These are phyloP conservation scores for Rutstroemia sydowiana DNA, from an alignment of 2,329 filamentous ascomycete species.

Conservation along the genomic window DNA sequence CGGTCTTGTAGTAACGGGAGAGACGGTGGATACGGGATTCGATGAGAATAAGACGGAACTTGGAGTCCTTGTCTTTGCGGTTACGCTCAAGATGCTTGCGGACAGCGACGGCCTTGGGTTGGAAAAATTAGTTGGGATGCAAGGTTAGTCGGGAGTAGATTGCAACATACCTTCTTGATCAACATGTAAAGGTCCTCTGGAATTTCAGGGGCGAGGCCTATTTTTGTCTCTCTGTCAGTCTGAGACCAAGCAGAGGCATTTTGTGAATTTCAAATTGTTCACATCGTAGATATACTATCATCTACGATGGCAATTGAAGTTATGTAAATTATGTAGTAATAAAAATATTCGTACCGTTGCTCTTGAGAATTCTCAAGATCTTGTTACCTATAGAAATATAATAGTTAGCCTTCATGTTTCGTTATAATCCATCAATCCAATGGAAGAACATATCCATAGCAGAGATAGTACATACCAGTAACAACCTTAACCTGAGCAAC, in stretches of 20 bases:
- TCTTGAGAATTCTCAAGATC: conserved; percentile 98
- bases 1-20: conserved; percentile 99
- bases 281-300: conserved; percentile 19
- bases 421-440: not conserved
- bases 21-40: conserved; percentile 99
- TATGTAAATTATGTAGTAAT: conserved; percentile 20
- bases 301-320: conserved; percentile 27
- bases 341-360: conserved; percentile 68
- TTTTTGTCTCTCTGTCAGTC: conserved; percentile 79
- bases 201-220: conserved; percentile 96
- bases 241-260: conserved; percentile 83
- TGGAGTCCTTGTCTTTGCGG: conserved; percentile 99
- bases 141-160: not conserved
- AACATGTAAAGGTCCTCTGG: conserved; percentile 99
- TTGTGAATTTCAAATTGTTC: conserved; percentile 20
- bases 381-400: conserved; percentile 70
- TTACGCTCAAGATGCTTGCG: conserved; percentile 99
- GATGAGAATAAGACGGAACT: conserved; percentile 99
- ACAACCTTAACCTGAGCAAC: conserved; percentile 97
- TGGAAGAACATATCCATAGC: not conserved
- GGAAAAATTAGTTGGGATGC: conserved; percentile 18
- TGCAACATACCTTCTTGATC: conserved; percentile 87
- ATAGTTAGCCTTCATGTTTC: conserved; percentile 23
- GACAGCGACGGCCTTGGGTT: conserved; percentile 72
- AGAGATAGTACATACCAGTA: conserved; percentile 60